Evolutionary conservation across 148 eudicot genomes (phyloP).

Genomic region (Rheum nobile): DNA sequence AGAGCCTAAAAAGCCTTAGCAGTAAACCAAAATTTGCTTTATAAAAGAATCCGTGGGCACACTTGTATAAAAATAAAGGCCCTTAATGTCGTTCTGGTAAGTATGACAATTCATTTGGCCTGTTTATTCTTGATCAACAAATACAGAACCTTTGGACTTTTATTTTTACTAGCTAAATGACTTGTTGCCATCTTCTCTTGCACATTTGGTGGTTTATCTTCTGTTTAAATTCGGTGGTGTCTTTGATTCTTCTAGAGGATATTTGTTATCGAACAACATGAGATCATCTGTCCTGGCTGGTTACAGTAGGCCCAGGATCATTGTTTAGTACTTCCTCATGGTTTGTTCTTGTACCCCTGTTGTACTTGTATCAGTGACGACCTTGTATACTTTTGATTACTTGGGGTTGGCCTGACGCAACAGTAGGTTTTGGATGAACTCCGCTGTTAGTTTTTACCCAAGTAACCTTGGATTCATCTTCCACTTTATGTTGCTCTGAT

Average conservation of each 20-base stretch:
- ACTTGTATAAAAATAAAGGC: neutral
- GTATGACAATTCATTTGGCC: neutral
- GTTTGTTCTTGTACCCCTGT: neutral
- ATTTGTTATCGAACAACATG: neutral
- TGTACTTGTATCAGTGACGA: neutral
- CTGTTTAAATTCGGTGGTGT: neutral
- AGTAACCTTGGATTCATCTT: neutral
- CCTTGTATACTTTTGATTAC: neutral
- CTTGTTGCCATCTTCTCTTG: neutral
- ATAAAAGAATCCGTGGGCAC: neutral
- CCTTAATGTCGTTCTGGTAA: neutral
- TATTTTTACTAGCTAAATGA: neutral
- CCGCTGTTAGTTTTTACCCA: neutral
- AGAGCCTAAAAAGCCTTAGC: neutral
- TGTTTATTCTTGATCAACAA: neutral
- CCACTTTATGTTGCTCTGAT: neutral
- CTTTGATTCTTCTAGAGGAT: neutral
- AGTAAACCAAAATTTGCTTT: neutral
- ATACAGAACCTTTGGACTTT: neutral
- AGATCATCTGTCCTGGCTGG: neutral
- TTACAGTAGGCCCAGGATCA: neutral
- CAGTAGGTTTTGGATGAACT: neutral
- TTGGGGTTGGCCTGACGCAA: neutral
- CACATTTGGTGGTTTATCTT: neutral
- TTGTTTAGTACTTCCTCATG: neutral